Percentiles rank a stretch among this genome's conserved stretches.
phyloP scores from a whole-genome alignment of 148 eudicot genomes.

The Vaccinium corymbosum region DNA sequence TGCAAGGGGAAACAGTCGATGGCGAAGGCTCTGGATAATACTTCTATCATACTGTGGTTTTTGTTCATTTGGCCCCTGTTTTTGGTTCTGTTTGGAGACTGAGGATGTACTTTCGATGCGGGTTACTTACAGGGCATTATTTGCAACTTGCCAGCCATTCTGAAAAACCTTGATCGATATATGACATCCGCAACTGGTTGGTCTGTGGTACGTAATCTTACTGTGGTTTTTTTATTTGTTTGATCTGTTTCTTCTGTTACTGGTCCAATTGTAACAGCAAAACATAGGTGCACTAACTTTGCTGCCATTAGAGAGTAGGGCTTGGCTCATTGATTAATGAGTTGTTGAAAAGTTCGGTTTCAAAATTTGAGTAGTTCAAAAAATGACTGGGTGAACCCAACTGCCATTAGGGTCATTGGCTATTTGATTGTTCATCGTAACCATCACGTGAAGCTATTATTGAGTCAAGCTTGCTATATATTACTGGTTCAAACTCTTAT shows the following conservation, averaged over 20 bases:
- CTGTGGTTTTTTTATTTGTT: neutral
- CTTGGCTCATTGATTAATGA: neutral
- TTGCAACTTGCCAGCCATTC: neutral
- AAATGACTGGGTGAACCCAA: neutral
- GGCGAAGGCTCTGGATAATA: neutral
- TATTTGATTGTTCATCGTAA: neutral
- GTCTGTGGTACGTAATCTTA: neutral
- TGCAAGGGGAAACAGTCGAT: constrained; percentile 30
- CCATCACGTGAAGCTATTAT: neutral
- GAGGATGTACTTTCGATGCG: neutral
- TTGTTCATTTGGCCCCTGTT: neutral
- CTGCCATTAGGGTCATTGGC: neutral
- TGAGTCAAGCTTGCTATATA: neutral
- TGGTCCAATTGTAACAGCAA: neutral
- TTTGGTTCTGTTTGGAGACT: neutral
- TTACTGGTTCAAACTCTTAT: neutral
- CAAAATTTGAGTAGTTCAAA: neutral
- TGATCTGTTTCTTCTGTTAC: neutral
- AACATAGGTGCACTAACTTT: neutral
- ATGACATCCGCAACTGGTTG: neutral
- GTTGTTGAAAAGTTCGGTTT: neutral
- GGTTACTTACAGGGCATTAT: neutral
- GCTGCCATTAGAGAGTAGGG: neutral
- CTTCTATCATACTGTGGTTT: neutral
- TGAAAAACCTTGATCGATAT: neutral